Base-by-base conservation (phyloP, 345 rosid genomes). In the Laguncularia racemosa region DNA sequence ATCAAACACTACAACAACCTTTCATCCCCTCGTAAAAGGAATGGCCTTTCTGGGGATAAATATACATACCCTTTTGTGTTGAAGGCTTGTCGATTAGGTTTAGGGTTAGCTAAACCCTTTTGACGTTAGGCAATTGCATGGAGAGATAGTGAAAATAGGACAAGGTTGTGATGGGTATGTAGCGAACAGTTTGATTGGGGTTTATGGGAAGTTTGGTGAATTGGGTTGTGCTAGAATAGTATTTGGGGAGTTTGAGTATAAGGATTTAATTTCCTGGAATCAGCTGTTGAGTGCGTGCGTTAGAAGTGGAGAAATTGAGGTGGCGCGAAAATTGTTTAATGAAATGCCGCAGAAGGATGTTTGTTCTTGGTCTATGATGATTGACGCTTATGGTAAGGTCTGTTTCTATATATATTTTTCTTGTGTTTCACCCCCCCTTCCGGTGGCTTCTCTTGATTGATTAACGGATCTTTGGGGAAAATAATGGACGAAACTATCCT, bases 251-350 rank as follows among this genome's bases (percentile, higher is more conserved):
- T 48, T 58, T 65, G 66, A 44, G 55, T 57, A 43, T 2, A 82
- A 71, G 64, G 81, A 69, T 47, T 56, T 48, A 61, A 71, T 60
- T 19, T 70, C 79, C 46, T 77, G 83, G 82, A 79, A 75, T 59
- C 58, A 73, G 61, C 21, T 82, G 67, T 60, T 82, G 61, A 33
- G 65, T 51, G 77, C 75, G 19, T 70, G 56, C 53, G 60, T 62
- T 0, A 61, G 57, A 33, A 16, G 55, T 46, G 75, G 72, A 52
- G 61, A 71, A 28, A 47, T 72, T 61, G 62, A 61, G 33, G 56
- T 45, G 18, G 86, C 79, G 8, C 62, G 19, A 57, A 46, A 70
- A 61, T 12, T 74, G 68, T 83, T 83, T 57, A 72, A 68, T 49
- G 69, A 50, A 64, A 78, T 81, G 82, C 76, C 75, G 0, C 69